A percentile compares a stretch with the other conserved stretches of the same genome.
These are phyloP conservation scores for Citrus cavaleriei DNA, from an alignment of 345 rosid genomes.

Conservation along the genomic window DNA sequence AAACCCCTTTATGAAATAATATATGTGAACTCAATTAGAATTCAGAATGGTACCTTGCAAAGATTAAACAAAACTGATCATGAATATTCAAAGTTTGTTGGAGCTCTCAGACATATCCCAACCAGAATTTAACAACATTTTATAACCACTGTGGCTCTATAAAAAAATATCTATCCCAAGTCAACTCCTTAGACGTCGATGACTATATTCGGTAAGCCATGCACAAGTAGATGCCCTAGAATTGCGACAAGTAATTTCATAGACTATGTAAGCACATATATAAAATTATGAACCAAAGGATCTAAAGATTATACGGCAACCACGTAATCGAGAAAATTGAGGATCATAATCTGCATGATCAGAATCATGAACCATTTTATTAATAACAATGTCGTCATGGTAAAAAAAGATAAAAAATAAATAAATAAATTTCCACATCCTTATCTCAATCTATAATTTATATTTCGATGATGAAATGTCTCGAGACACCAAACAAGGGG, in stretches of 20 bases:
- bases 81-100: slow-evolving; percentile 58
- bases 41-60: not conserved
- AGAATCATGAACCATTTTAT: not conserved
- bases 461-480: slow-evolving; percentile 4
- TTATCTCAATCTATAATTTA: not conserved
- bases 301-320: not conserved
- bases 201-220: slow-evolving; percentile 23
- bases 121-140: slow-evolving; percentile 41
- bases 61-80: not conserved
- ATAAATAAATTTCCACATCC: slow-evolving; percentile 1
- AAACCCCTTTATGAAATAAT: not conserved
- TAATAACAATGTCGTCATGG: slow-evolving; percentile 11
- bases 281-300: not conserved
- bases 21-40: slow-evolving; percentile 10
- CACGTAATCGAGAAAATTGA: slow-evolving; percentile 15
- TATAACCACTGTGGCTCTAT: slow-evolving; percentile 13
- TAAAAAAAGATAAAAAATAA: not conserved
- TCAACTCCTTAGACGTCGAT: slow-evolving; percentile 31
- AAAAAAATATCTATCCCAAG: not conserved
- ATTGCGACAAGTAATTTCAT: slow-evolving; percentile 36
- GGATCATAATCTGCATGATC: slow-evolving; percentile 13
- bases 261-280: slow-evolving; percentile 18
- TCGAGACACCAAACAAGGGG: slow-evolving; percentile 24
- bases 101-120: slow-evolving; percentile 32
- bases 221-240: slow-evolving; percentile 35